Evolutionary conservation across 2,329 filamentous ascomycete species (phyloP), one percentile per base, ranked within the genome.

Genomic region (Fusarium staphyleae): DNA sequence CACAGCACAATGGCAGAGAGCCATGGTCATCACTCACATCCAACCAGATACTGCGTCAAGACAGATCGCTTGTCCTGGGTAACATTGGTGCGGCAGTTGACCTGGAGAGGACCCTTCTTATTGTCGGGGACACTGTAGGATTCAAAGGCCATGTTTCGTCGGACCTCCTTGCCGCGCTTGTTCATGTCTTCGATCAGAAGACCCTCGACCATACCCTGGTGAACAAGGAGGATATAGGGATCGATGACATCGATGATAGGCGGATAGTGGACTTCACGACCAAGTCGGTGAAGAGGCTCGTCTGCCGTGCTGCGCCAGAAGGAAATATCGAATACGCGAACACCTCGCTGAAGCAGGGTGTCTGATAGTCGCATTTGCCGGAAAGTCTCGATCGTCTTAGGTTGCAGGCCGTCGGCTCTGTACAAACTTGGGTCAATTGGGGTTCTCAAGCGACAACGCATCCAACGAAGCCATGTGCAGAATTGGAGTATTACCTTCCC

Each of bases 361-460:
- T 90, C 87, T n/a, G 84, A 86, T n/a, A 91, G 74, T 28, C 87
- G 79, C 77, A 91, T 85, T 73, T 90, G 88, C 57, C 84, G 82
- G 64, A 91, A 82, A 0, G 88, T 91, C 75, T 91, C 88, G 65
- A 92, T 89, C 1, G 87, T 88, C 74, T 91, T 91, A 36, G 88
- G 88, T 66, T 91, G 88, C 45, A 91, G 76, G 33, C 88, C 88
- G 70, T 91, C 89, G 57, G 87, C 87, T 70, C 80, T 81, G 65
- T 50, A 56, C 22, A 41, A 29, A 42, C 34, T 42, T 41, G 43
- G 19, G 63, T 68, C 52, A 63, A 54, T 59, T 56, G 36, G 47
- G 30, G 5, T 13, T 33, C 46, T 56, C 43, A 29, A 29, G 32
- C 26, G 33, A 35, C 13, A 33, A 39, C 50, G 54, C 67, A 41